Conservation (phyloP, 495 filamentous ascomycete species). For the Staphylotrichum longicolle region DNA sequence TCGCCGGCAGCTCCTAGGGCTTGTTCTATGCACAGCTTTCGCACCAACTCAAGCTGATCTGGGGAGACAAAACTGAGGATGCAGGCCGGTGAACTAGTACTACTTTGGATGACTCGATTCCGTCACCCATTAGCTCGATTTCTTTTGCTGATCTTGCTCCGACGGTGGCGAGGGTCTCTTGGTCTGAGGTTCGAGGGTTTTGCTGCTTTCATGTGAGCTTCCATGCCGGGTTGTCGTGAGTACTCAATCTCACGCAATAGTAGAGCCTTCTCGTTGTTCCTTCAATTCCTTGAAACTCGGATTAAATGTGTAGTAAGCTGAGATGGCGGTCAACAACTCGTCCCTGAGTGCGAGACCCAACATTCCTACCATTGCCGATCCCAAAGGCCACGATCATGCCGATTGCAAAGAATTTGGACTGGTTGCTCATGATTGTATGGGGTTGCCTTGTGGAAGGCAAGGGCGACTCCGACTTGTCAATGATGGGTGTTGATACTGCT, state of each 20-base stretch:
- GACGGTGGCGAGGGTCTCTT: not conserved
- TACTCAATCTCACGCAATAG: constrained; percentile 16
- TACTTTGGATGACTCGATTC: not conserved
- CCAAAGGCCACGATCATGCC: constrained; percentile 27
- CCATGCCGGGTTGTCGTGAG: not conserved
- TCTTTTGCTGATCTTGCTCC: constrained; percentile 5
- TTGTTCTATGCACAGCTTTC: too few relatives aligned
- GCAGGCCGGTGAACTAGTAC: too few relatives aligned
- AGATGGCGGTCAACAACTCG: constrained; percentile 15
- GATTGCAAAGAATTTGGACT: constrained; percentile 26
- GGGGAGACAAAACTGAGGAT: too few relatives aligned
- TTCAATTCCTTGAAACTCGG: constrained; percentile 41
- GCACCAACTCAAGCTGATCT: too few relatives aligned
- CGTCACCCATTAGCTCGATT: not conserved
- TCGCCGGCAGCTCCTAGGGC: too few relatives aligned
- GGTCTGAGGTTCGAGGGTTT: constrained; percentile 16
- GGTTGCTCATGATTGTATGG: constrained; percentile 22
- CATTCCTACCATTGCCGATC: constrained; percentile 30
- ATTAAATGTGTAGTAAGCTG: constrained; percentile 47
- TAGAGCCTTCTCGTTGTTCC: constrained; percentile 26
- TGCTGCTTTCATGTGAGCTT: constrained; percentile 23
- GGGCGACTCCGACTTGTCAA: not conserved
- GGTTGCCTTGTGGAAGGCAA: not conserved
- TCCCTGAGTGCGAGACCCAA: too few relatives aligned
- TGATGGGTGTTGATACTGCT: not conserved